phyloP scores from a whole-genome alignment of 2,329 filamentous ascomycete species.

The Leptosphaerulina australis region DNA sequence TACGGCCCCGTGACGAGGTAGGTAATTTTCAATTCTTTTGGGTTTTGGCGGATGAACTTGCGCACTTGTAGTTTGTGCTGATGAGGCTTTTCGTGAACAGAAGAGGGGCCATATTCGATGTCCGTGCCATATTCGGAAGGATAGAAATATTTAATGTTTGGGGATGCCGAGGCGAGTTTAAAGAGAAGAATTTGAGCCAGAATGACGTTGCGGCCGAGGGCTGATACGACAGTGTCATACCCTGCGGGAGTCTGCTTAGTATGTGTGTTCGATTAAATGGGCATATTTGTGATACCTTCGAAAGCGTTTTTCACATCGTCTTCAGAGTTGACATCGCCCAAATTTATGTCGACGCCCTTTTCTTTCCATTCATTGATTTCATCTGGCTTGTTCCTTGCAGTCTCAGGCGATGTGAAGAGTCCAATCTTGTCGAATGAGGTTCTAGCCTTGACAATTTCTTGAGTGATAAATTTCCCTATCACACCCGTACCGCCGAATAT shows the following conservation, averaged over 20 bases:
- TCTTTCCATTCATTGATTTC: slow-evolving; percentile 56
- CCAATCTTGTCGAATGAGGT: slow-evolving; percentile 57
- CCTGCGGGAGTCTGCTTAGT: slow-evolving; percentile 41
- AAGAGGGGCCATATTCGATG: slow-evolving; percentile 65
- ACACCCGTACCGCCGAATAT: slow-evolving; percentile 61
- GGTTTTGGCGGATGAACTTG: slow-evolving; percentile 61
- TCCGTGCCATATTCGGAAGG: slow-evolving; percentile 57
- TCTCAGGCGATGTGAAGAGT: slow-evolving; percentile 62
- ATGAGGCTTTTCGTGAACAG: slow-evolving; percentile 68
- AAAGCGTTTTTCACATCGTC: slow-evolving; percentile 64
- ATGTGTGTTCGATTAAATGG: no score
- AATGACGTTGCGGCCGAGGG: slow-evolving; percentile 68
- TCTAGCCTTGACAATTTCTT: slow-evolving; percentile 56
- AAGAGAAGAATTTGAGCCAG: slow-evolving; percentile 67
- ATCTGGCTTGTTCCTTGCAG: slow-evolving; percentile 57
- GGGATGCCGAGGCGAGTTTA: slow-evolving; percentile 60
- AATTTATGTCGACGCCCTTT: slow-evolving; percentile 60
- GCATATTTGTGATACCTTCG: slow-evolving; percentile 51
- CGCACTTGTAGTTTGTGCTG: slow-evolving; percentile 74
- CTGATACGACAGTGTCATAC: slow-evolving; percentile 70
- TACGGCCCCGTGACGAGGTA: slow-evolving; percentile 75
- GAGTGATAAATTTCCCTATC: slow-evolving; percentile 59
- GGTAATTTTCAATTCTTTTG: slow-evolving; percentile 64
- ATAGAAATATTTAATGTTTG: slow-evolving; percentile 66
- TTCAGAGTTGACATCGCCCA: slow-evolving; percentile 61